A percentile compares a stretch with the other conserved stretches of the same genome.
Evolutionary conservation across 2,329 filamentous ascomycete genomes (phyloP).

Genomic region (Neopestalotiopsis clavispora): DNA sequence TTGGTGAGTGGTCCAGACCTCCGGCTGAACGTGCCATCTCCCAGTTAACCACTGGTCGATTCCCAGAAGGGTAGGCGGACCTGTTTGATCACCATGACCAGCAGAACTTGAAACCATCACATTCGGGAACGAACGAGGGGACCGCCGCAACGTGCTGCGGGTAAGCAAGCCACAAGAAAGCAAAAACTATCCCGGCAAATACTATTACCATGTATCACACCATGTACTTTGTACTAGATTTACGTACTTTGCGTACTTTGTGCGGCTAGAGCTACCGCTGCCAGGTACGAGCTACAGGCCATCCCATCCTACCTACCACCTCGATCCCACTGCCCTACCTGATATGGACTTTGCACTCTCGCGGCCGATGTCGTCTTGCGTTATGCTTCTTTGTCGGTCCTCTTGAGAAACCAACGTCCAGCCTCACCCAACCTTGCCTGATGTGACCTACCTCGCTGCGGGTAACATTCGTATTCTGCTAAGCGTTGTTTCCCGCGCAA

Average conservation of each 20-base stretch:
- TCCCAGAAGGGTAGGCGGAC: conserved; percentile 17
- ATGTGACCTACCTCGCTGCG: conserved; percentile 8
- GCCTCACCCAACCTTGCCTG: background rate
- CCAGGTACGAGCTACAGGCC: too few relatives aligned
- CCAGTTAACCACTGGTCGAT: background rate
- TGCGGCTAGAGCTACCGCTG: background rate
- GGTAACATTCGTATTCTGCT: conserved; percentile 12
- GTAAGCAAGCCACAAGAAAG: conserved; percentile 7
- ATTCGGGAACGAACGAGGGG: conserved; percentile 7
- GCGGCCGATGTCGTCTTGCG: background rate
- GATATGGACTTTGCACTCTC: conserved; percentile 2
- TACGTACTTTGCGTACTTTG: conserved; percentile 8
- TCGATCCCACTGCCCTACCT: background rate
- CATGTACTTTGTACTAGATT: background rate
- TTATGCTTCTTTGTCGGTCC: background rate
- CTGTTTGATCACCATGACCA: conserved; percentile 19
- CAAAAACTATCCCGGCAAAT: too few relatives aligned
- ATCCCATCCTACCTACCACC: background rate
- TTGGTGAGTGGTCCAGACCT: background rate
- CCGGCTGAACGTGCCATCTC: conserved; percentile 11
- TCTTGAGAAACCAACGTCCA: background rate
- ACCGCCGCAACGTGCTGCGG: background rate
- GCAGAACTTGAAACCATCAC: conserved; percentile 20
- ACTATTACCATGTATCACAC: too few relatives aligned
- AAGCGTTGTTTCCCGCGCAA: conserved; percentile 12